Base-by-base conservation (phyloP, 345 rosid genomes). In the Chamaenerion angustifolium region DNA sequence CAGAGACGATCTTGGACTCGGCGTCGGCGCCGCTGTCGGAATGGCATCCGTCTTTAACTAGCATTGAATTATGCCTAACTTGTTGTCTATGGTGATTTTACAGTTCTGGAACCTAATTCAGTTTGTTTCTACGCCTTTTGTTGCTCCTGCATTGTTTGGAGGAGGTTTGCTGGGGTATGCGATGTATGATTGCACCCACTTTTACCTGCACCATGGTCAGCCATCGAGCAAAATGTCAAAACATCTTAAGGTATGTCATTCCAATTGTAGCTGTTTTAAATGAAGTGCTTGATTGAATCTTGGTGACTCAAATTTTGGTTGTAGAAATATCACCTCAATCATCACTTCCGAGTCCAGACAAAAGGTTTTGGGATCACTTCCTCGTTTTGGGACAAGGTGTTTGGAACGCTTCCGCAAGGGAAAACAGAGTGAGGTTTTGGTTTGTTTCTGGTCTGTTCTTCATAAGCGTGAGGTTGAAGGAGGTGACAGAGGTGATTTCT, bases 281-380 rank as follows among this genome's bases (percentile, higher is more conserved):
- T 21, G 18, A 14, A 25, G 3, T 14, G 46, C 13, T 18, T 31
- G 16, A 14, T n/a, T 12, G 52, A 11, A 21, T 16, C 49, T 35
- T 18, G 44, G 16, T n/a, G 18, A 16, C 15, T 48, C 10, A n/a
- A n/a, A n/a, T n/a, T n/a, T n/a, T n/a, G n/a, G 37, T 19, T 51
- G 23, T 83, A 87, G 98, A 92, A 77, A 61, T 87, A 87, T 66
- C 96, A 92, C 76, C 56, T 92, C 65, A 92, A 87, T 54, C 98
- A 92, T 72, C 98, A 92, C 78, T 87, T 83, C 60, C 75, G 95
- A 72, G 53, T 80, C 40, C 98, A 92, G 63, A 67, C 76, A 55
- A 80, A 73, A 66, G 95, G 98, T 3, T 92, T 81, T 51, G 96
- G 98, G 55, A 84, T 87, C 61, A 87, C 98, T 50, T 87, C 98